These are phyloP conservation scores for Lodderomyces pseudojiufengensis DNA, from an alignment of 1,139 yeast genomes.

Conservation along the genomic window DNA sequence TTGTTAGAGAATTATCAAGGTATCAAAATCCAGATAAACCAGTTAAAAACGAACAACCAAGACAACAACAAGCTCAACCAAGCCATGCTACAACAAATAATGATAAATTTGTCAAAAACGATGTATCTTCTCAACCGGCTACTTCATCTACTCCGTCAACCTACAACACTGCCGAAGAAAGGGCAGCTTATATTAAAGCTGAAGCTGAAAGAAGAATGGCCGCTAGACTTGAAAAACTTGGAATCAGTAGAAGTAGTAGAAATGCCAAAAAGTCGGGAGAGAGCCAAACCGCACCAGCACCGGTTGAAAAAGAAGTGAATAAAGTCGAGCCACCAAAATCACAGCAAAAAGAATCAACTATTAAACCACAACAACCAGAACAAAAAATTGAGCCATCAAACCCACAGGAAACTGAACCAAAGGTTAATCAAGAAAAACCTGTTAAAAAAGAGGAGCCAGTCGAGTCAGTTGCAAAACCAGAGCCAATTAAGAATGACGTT, in stretches of 20 bases:
- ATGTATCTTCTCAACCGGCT: no score
- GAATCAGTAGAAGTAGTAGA: constrained; percentile 36
- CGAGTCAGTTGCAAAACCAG: no score
- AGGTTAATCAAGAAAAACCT: no score
- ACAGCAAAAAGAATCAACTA: no score
- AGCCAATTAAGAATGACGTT: no score
- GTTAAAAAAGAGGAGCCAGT: no score
- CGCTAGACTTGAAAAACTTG: constrained; percentile 83
- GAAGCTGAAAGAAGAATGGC: constrained; percentile 90
- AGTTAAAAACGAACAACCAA: neutral
- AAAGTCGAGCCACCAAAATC: constrained; percentile 2
- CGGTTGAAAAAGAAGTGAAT: neutral
- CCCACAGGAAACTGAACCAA: no score
- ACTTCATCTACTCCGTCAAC: constrained; percentile 5
- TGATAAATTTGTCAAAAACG: no score
- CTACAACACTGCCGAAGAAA: constrained; percentile 52
- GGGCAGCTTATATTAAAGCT: constrained; percentile 82
- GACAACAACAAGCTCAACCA: constrained; percentile 20
- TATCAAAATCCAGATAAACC: neutral
- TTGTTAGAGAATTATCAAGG: constrained; percentile 49
- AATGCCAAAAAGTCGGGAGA: constrained; percentile 1
- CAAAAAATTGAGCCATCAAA: no score
- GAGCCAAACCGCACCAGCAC: constrained; percentile 4
- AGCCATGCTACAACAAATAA: no score
- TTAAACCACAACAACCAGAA: no score